These are phyloP conservation scores for Xylaria digitata DNA, from an alignment of 2,329 filamentous ascomycete species.

Conservation along the genomic window DNA sequence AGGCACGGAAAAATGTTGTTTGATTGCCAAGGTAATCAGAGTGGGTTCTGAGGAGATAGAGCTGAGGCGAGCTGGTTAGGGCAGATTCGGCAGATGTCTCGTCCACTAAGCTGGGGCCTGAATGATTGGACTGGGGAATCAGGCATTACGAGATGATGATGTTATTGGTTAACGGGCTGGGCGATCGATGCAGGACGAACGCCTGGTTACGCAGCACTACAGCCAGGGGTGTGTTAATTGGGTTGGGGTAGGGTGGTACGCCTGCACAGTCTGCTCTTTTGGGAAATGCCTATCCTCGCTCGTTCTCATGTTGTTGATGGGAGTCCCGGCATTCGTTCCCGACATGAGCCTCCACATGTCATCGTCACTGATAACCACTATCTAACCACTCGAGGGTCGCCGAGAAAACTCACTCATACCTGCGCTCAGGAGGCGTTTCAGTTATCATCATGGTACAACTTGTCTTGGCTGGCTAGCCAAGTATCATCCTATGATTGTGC, in stretches of 20 bases:
- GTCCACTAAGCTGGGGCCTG: constrained; percentile 21
- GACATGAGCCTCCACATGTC: constrained; percentile 11
- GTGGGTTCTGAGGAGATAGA: constrained; percentile 34
- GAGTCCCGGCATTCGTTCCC: constrained; percentile 8
- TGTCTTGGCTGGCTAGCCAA: not conserved
- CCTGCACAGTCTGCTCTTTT: constrained; percentile 8
- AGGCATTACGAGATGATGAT: constrained; percentile 22
- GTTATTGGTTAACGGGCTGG: constrained; percentile 21
- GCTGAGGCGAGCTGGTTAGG: constrained; percentile 32
- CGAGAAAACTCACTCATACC: not conserved
- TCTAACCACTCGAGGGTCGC: not conserved
- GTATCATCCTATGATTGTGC: not conserved
- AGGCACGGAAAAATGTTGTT: constrained; percentile 29
- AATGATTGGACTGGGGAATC: constrained; percentile 29
- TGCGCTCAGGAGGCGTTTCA: not conserved
- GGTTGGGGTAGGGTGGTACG: constrained; percentile 30
- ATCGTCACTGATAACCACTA: not conserved
- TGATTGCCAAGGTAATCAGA: constrained; percentile 35
- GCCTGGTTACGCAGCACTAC: constrained; percentile 28
- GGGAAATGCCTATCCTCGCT: constrained; percentile 15
- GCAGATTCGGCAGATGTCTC: constrained; percentile 38
- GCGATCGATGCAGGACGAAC: constrained; percentile 33
- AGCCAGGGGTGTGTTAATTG: constrained; percentile 23
- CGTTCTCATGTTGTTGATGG: not conserved
- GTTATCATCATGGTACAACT: constrained; percentile 1